Conservation (phyloP, 805 yeast genomes). For the Nakazawaea siamensis region DNA sequence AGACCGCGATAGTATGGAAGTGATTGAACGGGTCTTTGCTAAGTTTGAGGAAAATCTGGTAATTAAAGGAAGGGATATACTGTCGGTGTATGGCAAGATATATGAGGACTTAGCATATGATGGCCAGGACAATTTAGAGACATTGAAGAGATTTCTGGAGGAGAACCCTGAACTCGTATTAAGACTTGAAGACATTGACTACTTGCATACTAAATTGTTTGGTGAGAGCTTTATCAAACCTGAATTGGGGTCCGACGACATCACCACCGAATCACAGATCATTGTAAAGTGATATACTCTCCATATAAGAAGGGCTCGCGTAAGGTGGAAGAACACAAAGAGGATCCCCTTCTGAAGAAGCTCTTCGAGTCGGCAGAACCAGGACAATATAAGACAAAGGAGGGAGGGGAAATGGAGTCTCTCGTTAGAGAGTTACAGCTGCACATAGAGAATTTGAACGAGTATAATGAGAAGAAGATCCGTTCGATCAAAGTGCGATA, state of each 20-base stretch:
- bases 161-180: background rate
- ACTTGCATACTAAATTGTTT: conserved; percentile 3
- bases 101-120: background rate
- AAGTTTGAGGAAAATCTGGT: no score
- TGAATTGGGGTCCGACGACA: no score
- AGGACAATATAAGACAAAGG: background rate
- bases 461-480: conserved; percentile 1
- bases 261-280: no score
- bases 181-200: conserved; percentile 1
- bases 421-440: conserved; percentile 6
- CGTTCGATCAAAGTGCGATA: background rate
- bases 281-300: conserved; percentile 6
- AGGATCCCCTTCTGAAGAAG: background rate
- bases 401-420: conserved; percentile 4
- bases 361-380: background rate
- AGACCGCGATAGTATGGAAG: no score
- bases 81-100: background rate
- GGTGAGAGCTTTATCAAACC: no score
- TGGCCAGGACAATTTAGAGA: background rate
- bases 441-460: conserved; percentile 3
- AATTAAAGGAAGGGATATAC: no score
- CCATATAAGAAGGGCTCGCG: conserved; percentile 5
- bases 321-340: background rate
- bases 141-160: background rate
- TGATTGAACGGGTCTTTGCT: no score